Evolutionary conservation across 257 asterid genomes (phyloP).

Genomic region (Handroanthus guayacan): DNA sequence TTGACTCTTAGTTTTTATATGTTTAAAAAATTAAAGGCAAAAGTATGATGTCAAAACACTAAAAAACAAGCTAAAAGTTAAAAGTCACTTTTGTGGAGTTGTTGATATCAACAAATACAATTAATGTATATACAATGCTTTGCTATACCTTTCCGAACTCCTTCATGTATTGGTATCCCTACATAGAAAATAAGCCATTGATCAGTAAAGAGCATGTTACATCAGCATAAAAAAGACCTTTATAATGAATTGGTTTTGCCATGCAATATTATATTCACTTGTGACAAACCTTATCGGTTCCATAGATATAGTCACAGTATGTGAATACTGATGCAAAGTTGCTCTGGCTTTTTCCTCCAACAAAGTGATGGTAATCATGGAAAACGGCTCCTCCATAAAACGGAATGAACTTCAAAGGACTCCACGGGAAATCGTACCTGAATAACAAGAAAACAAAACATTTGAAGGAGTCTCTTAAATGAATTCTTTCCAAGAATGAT

Average conservation of each 20-base stretch:
- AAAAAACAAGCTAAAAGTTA: too few relatives aligned
- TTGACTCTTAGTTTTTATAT: too few relatives aligned
- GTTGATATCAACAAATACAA: too few relatives aligned
- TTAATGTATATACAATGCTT: neutral
- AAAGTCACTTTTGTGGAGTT: too few relatives aligned
- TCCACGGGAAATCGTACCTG: slow-evolving; percentile 87
- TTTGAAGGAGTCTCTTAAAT: neutral
- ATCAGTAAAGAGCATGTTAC: slow-evolving; percentile 12
- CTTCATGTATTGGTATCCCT: slow-evolving; percentile 72
- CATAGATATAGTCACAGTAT: slow-evolving; percentile 75
- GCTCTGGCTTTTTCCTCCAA: slow-evolving; percentile 74
- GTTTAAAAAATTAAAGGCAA: too few relatives aligned
- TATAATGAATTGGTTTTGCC: neutral
- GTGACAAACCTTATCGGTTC: slow-evolving; percentile 66
- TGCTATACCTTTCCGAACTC: slow-evolving; percentile 61
- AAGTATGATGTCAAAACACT: too few relatives aligned
- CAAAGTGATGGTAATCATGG: slow-evolving; percentile 85
- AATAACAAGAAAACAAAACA: neutral
- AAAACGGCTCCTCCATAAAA: slow-evolving; percentile 82
- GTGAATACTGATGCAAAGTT: slow-evolving; percentile 86
- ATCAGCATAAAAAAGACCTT: neutral
- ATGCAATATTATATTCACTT: neutral
- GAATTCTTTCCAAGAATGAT: neutral
- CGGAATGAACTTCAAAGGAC: slow-evolving; percentile 71
- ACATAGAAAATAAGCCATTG: neutral